Conservation (phyloP, 768 basidiomycete species). For the Rhodosporidiobolus sp. region DNA sequence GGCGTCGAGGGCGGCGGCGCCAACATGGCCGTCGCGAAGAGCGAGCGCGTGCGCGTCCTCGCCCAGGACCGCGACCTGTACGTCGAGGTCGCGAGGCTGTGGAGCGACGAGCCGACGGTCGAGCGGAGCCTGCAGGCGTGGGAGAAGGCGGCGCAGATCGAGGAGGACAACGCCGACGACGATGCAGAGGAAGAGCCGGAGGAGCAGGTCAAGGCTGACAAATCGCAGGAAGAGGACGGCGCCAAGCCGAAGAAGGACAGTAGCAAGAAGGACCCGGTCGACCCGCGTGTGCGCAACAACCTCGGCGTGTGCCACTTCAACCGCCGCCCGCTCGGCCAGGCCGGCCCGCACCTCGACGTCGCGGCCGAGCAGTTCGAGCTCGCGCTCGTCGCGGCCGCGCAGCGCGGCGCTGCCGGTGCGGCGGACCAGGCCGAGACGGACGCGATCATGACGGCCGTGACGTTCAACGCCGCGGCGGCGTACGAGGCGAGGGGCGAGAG, state of each 20-base stretch:
- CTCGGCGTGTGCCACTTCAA: slow-evolving; percentile 43
- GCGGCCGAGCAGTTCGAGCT: slow-evolving; percentile 68
- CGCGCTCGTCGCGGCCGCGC: slow-evolving; percentile 59
- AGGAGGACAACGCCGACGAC: slow-evolving; percentile 43
- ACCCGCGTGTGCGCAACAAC: slow-evolving; percentile 44
- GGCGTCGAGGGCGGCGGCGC: not conserved
- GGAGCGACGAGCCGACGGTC: slow-evolving; percentile 69
- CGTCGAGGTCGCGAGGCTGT: slow-evolving; percentile 81
- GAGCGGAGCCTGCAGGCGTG: slow-evolving; percentile 72
- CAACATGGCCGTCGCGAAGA: slow-evolving; percentile 6
- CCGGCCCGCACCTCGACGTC: slow-evolving; percentile 48
- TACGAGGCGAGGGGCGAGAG: slow-evolving; percentile 81
- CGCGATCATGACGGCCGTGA: slow-evolving; percentile 70
- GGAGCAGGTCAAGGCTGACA: slow-evolving; percentile 28
- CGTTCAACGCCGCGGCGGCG: slow-evolving; percentile 87
- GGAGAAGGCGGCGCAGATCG: slow-evolving; percentile 57
- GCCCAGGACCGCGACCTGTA: slow-evolving; percentile 73
- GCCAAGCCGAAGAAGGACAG: slow-evolving; percentile 7
- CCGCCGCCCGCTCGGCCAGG: not conserved
- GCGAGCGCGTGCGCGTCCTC: slow-evolving; percentile 34
- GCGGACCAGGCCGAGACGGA: slow-evolving; percentile 50
- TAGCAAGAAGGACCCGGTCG: slow-evolving; percentile 10
- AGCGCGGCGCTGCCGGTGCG: slow-evolving; percentile 50
- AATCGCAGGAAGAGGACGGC: slow-evolving; percentile 42
- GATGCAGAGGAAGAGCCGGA: slow-evolving; percentile 30